Evolutionary conservation across 352 stramenopile species (phyloP), one percentile per base, ranked within the genome.

Genomic region (Phytopythium boreale): DNA sequence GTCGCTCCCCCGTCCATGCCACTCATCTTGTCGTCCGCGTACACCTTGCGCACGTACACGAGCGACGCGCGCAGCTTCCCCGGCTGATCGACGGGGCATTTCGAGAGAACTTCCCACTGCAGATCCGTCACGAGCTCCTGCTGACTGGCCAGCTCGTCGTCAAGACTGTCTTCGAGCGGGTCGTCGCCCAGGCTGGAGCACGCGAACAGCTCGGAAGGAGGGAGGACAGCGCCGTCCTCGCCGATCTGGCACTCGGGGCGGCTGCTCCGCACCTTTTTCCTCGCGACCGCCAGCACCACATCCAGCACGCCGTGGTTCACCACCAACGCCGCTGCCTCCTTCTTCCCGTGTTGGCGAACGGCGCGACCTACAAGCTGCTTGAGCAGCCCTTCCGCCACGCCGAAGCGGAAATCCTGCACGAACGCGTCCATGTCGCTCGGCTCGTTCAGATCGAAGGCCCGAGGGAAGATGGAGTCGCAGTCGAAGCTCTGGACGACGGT

Each of bases 391-490:
- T 95, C 88, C 2, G 89, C 90, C 10, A 90, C 74, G 4, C 88
- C 83, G 57, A 82, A 91, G n/a, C 88, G 81, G 66, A 95, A 98
- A 56, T 98, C 93, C 57, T 98, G 88, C 20, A 97, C 61, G 62
- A 98, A 98, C 8, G 68, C 75, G 57, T 93, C 84, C 72, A 97
- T 90, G 59, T 98, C 87, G 22, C 74, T 66, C 1, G 77, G 73
- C 47, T 89, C 80, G 20, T 92, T 95, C 11, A 98, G 75, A 66
- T 98, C 90, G 67, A 97, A 98, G 0, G 86, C 87, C 1, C 92
- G 72, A 19, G 93, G 93, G 44, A 98, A 97, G 26, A 97, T 82
- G 1, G 72, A 72, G 61, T 97, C 85, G 51, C 84, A 75, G 63
- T 96, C 81, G 24, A 87, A 77, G 58, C 80, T 87, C 24, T 90